Evolutionary conservation across 192 early-diverging fungal species (phyloP), one percentile per base, ranked within the genome.

Genomic region (Coemansia sp.): DNA sequence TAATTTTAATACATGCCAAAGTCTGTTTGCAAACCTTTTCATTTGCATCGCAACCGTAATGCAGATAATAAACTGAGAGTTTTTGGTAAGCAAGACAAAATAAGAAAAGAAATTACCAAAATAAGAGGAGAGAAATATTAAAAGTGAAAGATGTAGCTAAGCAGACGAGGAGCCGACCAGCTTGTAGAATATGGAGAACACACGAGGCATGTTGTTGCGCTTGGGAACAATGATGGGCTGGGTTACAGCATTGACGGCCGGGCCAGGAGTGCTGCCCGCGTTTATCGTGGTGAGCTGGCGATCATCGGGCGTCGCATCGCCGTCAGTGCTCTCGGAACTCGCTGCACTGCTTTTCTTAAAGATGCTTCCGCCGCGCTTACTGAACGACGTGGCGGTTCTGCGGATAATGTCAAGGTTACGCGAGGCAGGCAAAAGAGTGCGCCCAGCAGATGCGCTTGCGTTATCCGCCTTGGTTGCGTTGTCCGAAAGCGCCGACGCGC

Each of bases 121-220:
- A 46, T 31, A 58, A 1, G 22, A 54, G 35, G 28, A 12, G 9
- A 27, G 10, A 14, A 52, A 21, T 40, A n/a, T 19, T 12, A 21
- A 40, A 35, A 45, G 19, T 22, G 48, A 49, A 19, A 54, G 22
- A 43, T 35, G 6, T 9, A 48, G 38, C 33, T 49, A 50, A 10
- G 64, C 33, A 2, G 67, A 56, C 5, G 61, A 43, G 2, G 62
- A 53, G 43, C 75, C 69, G 21, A 77, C 69, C 10, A 77, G 49
- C 25, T 68, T 71, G 69, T 77, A 77, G 44, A 77, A 77, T 28
- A 77, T 67, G 56, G 75, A 77, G 22, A 77, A 44, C 11, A 77
- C 69, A 2, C 75, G 51, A 1, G 75, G 64, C 24, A 77, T 45
- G 21, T 50, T 27, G n/a, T 48, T 43, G 44, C 58, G 62, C 48